A percentile compares a stretch with the other conserved stretches of the same genome.
Conservation (phyloP, 345 rosid genomes). For the Salix udensis region DNA sequence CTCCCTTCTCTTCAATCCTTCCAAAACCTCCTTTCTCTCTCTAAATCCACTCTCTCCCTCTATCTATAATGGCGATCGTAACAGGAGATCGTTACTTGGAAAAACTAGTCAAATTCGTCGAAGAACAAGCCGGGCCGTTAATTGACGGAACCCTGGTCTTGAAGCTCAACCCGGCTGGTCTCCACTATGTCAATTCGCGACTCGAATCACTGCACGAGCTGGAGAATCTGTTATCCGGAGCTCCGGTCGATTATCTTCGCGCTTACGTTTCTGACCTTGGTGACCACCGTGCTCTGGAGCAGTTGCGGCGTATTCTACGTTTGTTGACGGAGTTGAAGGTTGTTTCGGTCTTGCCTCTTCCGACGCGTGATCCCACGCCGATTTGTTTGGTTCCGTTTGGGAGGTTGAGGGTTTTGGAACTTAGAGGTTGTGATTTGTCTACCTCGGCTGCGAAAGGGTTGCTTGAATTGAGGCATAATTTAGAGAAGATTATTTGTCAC, state of each 20-base stretch:
- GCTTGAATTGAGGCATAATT: slow-evolving; percentile 76
- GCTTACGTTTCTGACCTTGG: slow-evolving; percentile 97
- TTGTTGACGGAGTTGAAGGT: slow-evolving; percentile 79
- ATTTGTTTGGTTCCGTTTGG: slow-evolving; percentile 76
- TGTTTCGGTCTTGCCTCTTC: slow-evolving; percentile 69
- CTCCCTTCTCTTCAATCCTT: slow-evolving; percentile 27
- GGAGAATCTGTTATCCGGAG: slow-evolving; percentile 75
- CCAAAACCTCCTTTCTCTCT: slow-evolving; percentile 35
- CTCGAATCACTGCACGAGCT: slow-evolving; percentile 86
- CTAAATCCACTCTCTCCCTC: slow-evolving; percentile 5
- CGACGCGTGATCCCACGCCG: slow-evolving; percentile 87
- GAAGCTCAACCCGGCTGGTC: slow-evolving; percentile 91
- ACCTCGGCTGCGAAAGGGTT: slow-evolving; percentile 87
- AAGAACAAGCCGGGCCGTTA: slow-evolving; percentile 61
- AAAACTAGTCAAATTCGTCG: slow-evolving; percentile 72
- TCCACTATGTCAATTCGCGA: slow-evolving; percentile 87
- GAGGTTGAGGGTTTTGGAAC: slow-evolving; percentile 70
- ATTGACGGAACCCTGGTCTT: slow-evolving; percentile 65
- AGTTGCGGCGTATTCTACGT: slow-evolving; percentile 81
- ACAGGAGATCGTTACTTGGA: slow-evolving; percentile 95
- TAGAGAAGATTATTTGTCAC: slow-evolving; percentile 91
- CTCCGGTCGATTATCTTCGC: slow-evolving; percentile 95
- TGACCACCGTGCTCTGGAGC: slow-evolving; percentile 91
- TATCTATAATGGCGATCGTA: slow-evolving; percentile 62
- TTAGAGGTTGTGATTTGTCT: slow-evolving; percentile 89